Evolutionary conservation across 768 basidiomycete genomes (phyloP).

Genomic region (Coprinellus micaceus): DNA sequence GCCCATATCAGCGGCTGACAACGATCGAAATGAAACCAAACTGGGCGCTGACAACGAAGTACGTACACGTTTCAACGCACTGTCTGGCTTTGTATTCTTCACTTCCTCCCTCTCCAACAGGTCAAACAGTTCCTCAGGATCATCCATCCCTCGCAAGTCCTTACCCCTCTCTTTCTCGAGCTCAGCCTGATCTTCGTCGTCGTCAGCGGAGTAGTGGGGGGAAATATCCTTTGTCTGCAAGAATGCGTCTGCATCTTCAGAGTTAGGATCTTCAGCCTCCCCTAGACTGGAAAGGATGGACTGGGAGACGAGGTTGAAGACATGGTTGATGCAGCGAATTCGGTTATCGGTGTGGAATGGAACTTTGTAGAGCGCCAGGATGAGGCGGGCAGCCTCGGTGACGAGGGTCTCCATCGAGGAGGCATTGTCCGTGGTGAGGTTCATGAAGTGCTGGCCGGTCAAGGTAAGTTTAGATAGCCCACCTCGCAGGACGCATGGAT

Average conservation of each 20-base stretch:
- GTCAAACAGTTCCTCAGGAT: no score
- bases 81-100: no score
- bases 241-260: slow-evolving; percentile 26
- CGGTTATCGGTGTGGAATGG: slow-evolving; percentile 27
- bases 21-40: no score
- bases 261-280: slow-evolving; percentile 25
- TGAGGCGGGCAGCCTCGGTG: slow-evolving; percentile 14
- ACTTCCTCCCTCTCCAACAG: no score
- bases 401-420: slow-evolving; percentile 31
- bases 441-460: slow-evolving; percentile 16
- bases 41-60: no score
- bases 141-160: no score
- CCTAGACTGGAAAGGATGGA: slow-evolving; percentile 20
- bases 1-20: no score
- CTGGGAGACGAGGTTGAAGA: slow-evolving; percentile 36
- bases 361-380: no score
- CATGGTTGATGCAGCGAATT: slow-evolving; percentile 31
- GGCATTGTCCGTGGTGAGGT: slow-evolving; percentile 31
- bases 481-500: neutral
- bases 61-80: no score
- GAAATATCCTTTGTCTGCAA: slow-evolving; percentile 25
- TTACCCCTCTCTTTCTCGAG: neutral
- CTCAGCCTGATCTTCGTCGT: slow-evolving; percentile 18
- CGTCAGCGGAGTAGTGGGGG: slow-evolving; percentile 24
- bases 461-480: slow-evolving; percentile 9